Evolutionary conservation across 768 basidiomycete genomes (phyloP), one percentile per base, ranked within the genome.

Genomic region (Rubroboletus satanas): DNA sequence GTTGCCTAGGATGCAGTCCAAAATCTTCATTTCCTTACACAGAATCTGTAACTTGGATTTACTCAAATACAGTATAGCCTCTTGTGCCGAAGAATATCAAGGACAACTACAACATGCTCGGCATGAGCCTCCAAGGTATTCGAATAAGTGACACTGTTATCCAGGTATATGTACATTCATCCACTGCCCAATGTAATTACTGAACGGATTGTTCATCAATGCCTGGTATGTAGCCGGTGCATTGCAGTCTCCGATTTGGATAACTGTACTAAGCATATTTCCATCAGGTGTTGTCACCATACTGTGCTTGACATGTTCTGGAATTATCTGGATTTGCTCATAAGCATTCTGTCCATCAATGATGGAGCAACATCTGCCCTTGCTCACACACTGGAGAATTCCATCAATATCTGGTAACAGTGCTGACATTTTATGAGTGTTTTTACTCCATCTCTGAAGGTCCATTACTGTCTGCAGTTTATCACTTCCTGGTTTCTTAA

Each of bases 191-290:
- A n/a, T 49, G 5, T 45, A 42, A 2, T 7, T 47, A 0, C 49
- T 12, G 4, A 60, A 57, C 3, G 55, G 15, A 12, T 57, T 31
- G 5, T 54, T 57, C 56, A 60, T 57, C 6, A 54, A 7, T 0
- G 56, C 59, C 2, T 82, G 79, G 51, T 78, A 82, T 0, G 78
- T 82, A 0, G 75, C 64, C 0, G 75, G 77, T 0, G 74, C 10
- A 51, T 3, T 1, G 52, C n/a, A n/a, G n/a, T n/a, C n/a, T n/a
- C n/a, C n/a, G n/a, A n/a, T n/a, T n/a, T n/a, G n/a, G n/a, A n/a
- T 56, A 0, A 52, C 39, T 0, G 28, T 52, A 23, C 75, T 77
- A 1, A 33, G 11, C 32, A 33, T 33, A 8, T 33, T 33, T 12
- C 32, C 32, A 33, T 33, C 32, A 33, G 32, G 32, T 2, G 11